Conservation (phyloP, 257 asterid genomes). For the Lycium barbarum region DNA sequence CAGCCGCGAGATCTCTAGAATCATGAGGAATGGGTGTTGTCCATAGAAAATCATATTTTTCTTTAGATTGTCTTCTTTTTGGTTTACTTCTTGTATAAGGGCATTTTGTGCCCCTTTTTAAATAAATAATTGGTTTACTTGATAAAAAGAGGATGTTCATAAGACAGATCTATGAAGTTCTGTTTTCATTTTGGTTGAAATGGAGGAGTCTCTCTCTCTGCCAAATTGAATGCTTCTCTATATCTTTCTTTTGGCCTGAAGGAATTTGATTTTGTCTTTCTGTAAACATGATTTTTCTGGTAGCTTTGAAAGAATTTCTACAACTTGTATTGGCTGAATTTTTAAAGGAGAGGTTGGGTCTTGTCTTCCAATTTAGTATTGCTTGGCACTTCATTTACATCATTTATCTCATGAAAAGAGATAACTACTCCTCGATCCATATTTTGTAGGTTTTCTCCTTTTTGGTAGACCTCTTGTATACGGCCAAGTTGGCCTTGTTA, state of each 20-base stretch:
- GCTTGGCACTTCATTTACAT: background rate
- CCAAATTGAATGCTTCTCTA: background rate
- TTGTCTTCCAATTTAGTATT: background rate
- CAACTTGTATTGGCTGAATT: background rate
- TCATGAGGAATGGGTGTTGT: background rate
- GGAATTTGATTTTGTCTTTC: background rate
- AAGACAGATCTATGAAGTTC: background rate
- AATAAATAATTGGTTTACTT: background rate
- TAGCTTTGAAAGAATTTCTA: background rate
- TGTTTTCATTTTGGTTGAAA: background rate
- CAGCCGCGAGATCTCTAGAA: background rate
- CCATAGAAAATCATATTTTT: too few species aligned
- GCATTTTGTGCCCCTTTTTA: background rate
- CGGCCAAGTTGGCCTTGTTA: too few species aligned
- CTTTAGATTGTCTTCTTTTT: too few species aligned
- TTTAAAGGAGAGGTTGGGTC: background rate
- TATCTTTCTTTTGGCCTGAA: constrained; percentile 4
- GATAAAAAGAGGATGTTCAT: constrained; percentile 4
- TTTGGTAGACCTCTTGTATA: too few species aligned
- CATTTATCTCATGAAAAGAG: background rate
- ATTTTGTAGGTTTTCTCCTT: too few species aligned
- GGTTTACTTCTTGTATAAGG: too few species aligned
- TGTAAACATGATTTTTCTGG: background rate
- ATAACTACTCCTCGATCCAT: constrained; percentile 5
- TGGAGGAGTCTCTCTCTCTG: background rate